Conservation (phyloP, 2,329 filamentous ascomycete genomes). For the Colletotrichum tropicale region DNA sequence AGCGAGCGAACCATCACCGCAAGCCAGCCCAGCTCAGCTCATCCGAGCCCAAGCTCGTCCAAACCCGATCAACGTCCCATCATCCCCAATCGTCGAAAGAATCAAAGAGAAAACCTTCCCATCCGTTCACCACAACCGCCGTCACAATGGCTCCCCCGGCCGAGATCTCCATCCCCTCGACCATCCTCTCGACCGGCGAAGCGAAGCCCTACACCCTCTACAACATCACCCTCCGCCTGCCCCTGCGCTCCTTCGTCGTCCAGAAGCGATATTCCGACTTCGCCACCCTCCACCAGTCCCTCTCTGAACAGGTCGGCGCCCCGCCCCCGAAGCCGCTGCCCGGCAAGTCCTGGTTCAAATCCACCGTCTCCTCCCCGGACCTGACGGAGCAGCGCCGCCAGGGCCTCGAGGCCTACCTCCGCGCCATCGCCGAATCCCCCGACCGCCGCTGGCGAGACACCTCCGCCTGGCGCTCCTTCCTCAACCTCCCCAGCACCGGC, state of each 20-base stretch:
- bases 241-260: slow-evolving; percentile 75
- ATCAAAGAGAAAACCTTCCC: background rate
- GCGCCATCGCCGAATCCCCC: slow-evolving; percentile 72
- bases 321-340: slow-evolving; percentile 73
- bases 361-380: slow-evolving; percentile 71
- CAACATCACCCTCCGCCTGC: slow-evolving; percentile 78
- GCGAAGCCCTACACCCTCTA: slow-evolving; percentile 77
- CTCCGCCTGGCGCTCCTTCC: slow-evolving; percentile 73
- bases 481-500: slow-evolving; percentile 65
- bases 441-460: slow-evolving; percentile 79
- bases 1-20: background rate
- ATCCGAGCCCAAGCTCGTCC: background rate
- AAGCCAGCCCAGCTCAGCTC: background rate
- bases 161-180: slow-evolving; percentile 72
- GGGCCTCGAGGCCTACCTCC: slow-evolving; percentile 74
- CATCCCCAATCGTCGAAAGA: background rate
- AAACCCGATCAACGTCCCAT: background rate
- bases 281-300: slow-evolving; percentile 64
- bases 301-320: slow-evolving; percentile 63
- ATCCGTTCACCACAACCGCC: background rate
- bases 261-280: slow-evolving; percentile 88
- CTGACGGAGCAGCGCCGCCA: slow-evolving; percentile 73
- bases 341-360: slow-evolving; percentile 77
- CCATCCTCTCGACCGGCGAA: slow-evolving; percentile 57
- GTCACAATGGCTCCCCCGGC: slow-evolving; percentile 64